These are phyloP conservation scores for Torulaspora delbrueckii DNA, from an alignment of 805 yeast species.

Conservation along the genomic window DNA sequence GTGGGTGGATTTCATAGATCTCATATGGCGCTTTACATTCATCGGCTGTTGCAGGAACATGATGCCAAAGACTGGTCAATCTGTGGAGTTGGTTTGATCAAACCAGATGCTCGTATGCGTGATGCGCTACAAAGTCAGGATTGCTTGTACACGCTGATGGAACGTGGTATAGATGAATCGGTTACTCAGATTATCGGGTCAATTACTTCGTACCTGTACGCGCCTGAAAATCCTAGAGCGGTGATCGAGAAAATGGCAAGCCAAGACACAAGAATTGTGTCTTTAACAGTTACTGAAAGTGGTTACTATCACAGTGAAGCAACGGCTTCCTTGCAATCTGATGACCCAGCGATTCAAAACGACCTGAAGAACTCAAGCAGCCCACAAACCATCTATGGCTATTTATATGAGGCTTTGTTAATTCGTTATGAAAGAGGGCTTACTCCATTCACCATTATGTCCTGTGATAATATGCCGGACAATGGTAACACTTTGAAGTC, in stretches of 20 bases:
- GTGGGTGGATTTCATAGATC: conserved; percentile 11
- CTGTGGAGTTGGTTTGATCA: conserved; percentile 7
- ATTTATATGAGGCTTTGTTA: conserved; percentile 7
- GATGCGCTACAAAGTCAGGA: conserved; percentile 4
- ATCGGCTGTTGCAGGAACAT: conserved; percentile 5
- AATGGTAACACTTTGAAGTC: conserved; percentile 8
- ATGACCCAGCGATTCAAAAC: conserved; percentile 4
- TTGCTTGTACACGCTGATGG: conserved; percentile 3
- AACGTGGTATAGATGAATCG: conserved; percentile 1
- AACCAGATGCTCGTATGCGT: conserved; percentile 1
- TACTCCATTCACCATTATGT: conserved; percentile 10
- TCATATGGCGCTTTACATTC: conserved; percentile 6
- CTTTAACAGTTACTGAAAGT: conserved; percentile 8
- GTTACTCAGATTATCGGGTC: conserved; percentile 2
- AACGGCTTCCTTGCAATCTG: conserved; percentile 3
- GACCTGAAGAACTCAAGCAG: conserved; percentile 1
- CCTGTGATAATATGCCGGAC: conserved; percentile 11
- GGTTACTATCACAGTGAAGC: conserved; percentile 8
- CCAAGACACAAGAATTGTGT: conserved; percentile 7
- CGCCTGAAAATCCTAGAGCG: conserved; percentile 10
- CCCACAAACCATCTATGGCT: conserved; percentile 6
- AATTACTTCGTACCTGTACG: conserved; percentile 8
- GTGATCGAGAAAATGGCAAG: conserved; percentile 10
- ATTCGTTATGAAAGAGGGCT: conserved; percentile 5
- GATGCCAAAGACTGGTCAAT: conserved; percentile 8